phyloP scores from a whole-genome alignment of 2,329 filamentous ascomycete species.

The Paracorniculantispora psalliotae region DNA sequence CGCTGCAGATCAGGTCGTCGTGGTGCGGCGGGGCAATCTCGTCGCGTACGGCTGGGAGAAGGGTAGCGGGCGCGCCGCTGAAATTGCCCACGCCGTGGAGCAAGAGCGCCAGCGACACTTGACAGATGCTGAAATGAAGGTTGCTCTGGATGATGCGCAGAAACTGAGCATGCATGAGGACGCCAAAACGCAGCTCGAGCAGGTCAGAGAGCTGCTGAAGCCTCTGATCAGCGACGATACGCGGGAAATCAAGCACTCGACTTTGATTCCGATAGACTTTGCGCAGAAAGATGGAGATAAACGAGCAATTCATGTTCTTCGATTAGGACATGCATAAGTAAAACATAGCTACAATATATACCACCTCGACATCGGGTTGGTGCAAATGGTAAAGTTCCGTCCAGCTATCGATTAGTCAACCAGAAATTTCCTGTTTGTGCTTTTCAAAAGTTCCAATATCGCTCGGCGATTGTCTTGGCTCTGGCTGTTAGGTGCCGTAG shows the following conservation, averaged over 20 bases:
- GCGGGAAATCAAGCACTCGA: constrained; percentile 11
- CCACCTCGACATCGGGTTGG: too few relatives aligned
- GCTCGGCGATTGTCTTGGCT: constrained; percentile 18
- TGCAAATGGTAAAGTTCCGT: not conserved
- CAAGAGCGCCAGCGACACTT: constrained; percentile 25
- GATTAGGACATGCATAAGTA: constrained; percentile 1
- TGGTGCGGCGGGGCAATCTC: constrained; percentile 34
- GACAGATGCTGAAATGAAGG: constrained; percentile 22
- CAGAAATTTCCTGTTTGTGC: constrained; percentile 25
- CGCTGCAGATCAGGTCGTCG: constrained; percentile 31
- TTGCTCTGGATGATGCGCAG: constrained; percentile 22
- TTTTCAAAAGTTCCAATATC: constrained; percentile 26
- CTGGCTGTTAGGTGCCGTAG: not conserved
- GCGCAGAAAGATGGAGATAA: constrained; percentile 9
- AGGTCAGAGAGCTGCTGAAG: constrained; percentile 24
- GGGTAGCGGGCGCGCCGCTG: constrained; percentile 16
- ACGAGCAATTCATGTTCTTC: constrained; percentile 2
- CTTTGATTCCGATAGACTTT: constrained; percentile 21
- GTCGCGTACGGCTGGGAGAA: constrained; percentile 26
- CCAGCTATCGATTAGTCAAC: not conserved
- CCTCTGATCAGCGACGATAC: constrained; percentile 16
- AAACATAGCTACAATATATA: not conserved
- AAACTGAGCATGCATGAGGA: constrained; percentile 21
- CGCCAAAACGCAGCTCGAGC: constrained; percentile 19
- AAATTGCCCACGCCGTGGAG: constrained; percentile 18